Evolutionary conservation across 2,329 filamentous ascomycete species (phyloP).

Genomic region (Fusarium cicatricum): DNA sequence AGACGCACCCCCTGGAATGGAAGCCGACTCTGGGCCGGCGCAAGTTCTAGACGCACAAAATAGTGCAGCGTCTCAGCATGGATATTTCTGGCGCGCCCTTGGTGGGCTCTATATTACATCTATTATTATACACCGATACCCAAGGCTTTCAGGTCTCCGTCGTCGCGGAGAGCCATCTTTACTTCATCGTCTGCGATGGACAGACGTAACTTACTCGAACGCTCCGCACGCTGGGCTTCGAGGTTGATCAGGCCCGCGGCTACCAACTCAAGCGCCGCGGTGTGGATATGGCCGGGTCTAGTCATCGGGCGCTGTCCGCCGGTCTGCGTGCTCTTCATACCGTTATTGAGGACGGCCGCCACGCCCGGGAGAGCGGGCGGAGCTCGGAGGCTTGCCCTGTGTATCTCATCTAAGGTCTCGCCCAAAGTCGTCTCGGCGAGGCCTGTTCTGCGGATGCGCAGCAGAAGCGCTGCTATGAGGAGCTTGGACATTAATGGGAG

Average conservation of each 20-base stretch:
- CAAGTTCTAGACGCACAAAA: constrained; percentile 66
- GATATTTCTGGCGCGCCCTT: constrained; percentile 15
- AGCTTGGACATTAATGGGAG: constrained; percentile 86
- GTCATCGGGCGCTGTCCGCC: constrained; percentile 43
- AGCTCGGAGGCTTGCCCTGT: constrained; percentile 47
- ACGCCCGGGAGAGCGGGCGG: constrained; percentile 49
- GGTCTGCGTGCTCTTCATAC: constrained; percentile 40
- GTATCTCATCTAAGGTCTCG: constrained; percentile 84
- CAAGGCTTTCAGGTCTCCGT: constrained; percentile 83
- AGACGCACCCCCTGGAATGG: constrained; percentile 93
- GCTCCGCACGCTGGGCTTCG: constrained; percentile 81
- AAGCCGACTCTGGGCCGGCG: constrained; percentile 80
- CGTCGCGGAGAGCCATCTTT: constrained; percentile 85
- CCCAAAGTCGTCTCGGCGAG: constrained; percentile 87
- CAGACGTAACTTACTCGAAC: constrained; percentile 86
- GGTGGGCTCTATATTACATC: constrained; percentile 36
- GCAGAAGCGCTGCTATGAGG: constrained; percentile 82
- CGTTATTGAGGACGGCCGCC: constrained; percentile 47
- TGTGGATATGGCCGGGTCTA: constrained; percentile 60
- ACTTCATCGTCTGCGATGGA: constrained; percentile 92
- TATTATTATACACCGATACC: constrained; percentile 62
- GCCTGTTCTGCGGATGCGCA: constrained; percentile 82
- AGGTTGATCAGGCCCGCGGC: constrained; percentile 89
- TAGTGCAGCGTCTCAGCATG: constrained; percentile 9
- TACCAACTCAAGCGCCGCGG: constrained; percentile 81